Evolutionary conservation across 2,329 filamentous ascomycete genomes (phyloP), one percentile per base, ranked within the genome.

Genomic region (Fusarium coffeatum): DNA sequence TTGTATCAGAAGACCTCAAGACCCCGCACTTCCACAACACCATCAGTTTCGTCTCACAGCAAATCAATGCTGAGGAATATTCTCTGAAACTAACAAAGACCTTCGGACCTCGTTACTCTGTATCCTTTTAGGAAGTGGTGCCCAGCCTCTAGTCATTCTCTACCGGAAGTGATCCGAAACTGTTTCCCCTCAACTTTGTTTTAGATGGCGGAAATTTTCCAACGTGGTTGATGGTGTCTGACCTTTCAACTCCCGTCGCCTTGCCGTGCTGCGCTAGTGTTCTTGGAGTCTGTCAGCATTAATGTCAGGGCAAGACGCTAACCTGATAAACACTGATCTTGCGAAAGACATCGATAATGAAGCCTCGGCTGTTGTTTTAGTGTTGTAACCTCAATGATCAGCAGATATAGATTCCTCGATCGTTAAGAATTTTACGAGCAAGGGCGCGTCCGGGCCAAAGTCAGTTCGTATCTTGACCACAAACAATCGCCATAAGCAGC

Each of bases 21-120:
- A 64, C 60, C 60, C 60, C 60, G 60, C 60, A 64, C 7, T 63
- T 63, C 10, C 11, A 57, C 37, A 64, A 57, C 60, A 64, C 60
- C 60, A 57, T 47, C 28, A 64, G 25, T 43, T 45, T 53, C 18
- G 22, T 1, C 11, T 32, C 10, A 0, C 47, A 20, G 16, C 60
- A 32, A 62, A 62, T 64, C 49, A 48, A 8, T 16, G 12, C 3
- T 27, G 2, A 27, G 5, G 1, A 1, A 37, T 4, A 22, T 20
- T 43, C 25, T 23, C 37, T 40, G 16, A 15, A 64, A 45, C 37
- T 28, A 55, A 25, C 9, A 40, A 25, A 28, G 34, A 22, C 27
- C 23, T 12, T 28, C 34, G 49, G 42, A 37, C 18, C 48, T 64
- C 60, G 60, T 64, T 28, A 64, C 34, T 45, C 0, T 57, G 23